Conservation (phyloP, 164 flowering plant genomes). For the Aristolochia fimbriata region DNA sequence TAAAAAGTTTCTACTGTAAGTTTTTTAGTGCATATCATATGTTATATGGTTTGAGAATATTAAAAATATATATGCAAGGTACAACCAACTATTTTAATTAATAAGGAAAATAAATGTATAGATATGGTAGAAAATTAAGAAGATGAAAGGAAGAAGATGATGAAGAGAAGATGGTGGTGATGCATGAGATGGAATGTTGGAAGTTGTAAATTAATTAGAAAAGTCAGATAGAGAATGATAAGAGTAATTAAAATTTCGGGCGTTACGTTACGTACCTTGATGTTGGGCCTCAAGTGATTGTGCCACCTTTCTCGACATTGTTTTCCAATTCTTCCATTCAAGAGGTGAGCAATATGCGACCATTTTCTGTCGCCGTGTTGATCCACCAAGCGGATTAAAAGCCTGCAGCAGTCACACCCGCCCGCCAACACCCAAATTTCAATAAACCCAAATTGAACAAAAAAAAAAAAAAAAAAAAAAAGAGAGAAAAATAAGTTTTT, state of each 20-base stretch:
- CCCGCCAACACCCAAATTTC: no score
- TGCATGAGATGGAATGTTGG: no score
- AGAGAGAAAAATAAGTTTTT: neutral
- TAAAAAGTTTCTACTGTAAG: no score
- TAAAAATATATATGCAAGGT: no score
- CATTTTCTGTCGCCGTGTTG: slow-evolving; percentile 67
- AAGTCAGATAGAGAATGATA: neutral
- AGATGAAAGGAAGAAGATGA: neutral
- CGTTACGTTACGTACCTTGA: slow-evolving; percentile 86
- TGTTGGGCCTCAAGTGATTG: slow-evolving; percentile 77
- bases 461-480: no score
- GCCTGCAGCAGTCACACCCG: no score
- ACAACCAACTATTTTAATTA: no score
- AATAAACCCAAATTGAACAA: no score
- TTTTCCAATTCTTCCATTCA: slow-evolving; percentile 73
- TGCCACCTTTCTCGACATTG: slow-evolving; percentile 97
- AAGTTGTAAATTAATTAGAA: no score
- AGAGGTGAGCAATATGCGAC: slow-evolving; percentile 66
- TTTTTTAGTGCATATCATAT: no score
- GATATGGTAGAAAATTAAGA: neutral
- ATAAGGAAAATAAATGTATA: no score
- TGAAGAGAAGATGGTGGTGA: neutral
- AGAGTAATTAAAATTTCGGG: neutral
- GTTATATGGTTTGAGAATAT: no score
- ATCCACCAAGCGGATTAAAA: slow-evolving; percentile 48